Evolutionary conservation across 139 green algal genomes (phyloP).

Genomic region (Astrephomene gubernaculifera): DNA sequence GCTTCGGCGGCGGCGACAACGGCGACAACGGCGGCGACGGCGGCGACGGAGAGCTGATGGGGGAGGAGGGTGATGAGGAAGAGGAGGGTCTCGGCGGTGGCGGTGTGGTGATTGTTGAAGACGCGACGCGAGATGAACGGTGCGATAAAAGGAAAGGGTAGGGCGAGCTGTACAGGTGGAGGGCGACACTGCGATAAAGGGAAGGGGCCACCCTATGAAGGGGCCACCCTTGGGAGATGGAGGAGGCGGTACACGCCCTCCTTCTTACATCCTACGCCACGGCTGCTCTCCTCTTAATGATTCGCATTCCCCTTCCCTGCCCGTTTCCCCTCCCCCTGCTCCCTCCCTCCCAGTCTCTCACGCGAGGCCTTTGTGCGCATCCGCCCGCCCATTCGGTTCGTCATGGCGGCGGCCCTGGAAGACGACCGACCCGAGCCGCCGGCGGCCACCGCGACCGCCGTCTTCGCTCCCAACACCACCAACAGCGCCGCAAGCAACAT

Average conservation of each 20-base stretch:
- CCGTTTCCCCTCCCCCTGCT: neutral
- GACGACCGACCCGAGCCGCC: neutral
- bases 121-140: neutral
- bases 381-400: slow-evolving; percentile 6
- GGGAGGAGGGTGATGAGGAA: neutral
- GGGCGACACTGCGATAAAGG: too few species aligned
- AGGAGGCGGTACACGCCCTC: too few species aligned
- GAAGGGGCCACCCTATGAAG: too few species aligned
- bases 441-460: neutral
- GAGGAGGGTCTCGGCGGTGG: too few species aligned
- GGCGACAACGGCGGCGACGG: neutral
- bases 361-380: slow-evolving; percentile 32
- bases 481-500: neutral
- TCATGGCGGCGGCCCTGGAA: slow-evolving; percentile 27
- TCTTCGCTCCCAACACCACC: neutral
- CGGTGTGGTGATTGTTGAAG: slow-evolving; percentile 32
- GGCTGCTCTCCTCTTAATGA: too few species aligned
- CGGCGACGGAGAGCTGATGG: neutral
- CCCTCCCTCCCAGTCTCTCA: neutral
- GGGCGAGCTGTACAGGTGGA: too few species aligned
- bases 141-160: too few species aligned
- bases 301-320: too few species aligned
- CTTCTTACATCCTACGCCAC: too few species aligned
- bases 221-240: too few species aligned
- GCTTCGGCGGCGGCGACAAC: neutral